These are phyloP conservation scores for Fusarium drepaniforme DNA, from an alignment of 2,329 filamentous ascomycete genomes.

Conservation along the genomic window DNA sequence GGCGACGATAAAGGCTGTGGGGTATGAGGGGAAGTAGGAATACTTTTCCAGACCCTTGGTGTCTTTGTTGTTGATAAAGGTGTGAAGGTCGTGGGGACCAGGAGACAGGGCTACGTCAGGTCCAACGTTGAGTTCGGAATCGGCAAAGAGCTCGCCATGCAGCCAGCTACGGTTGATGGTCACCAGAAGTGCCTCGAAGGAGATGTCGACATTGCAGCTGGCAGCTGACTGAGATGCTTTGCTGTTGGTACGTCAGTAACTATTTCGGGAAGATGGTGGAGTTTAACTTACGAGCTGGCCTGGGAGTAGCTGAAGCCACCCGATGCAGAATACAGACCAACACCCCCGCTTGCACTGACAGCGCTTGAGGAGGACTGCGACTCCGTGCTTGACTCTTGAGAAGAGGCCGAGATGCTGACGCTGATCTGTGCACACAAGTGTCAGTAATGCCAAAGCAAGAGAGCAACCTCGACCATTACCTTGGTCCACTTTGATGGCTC, in stretches of 20 bases:
- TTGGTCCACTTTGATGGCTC: neutral
- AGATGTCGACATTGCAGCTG: neutral
- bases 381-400: neutral
- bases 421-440: neutral
- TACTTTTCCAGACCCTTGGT: neutral
- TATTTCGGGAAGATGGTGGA: neutral
- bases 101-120: neutral
- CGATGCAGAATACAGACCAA: neutral
- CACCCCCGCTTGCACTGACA: neutral
- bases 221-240: neutral
- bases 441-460: neutral
- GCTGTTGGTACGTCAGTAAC: neutral
- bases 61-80: neutral
- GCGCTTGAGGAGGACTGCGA: neutral
- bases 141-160: neutral
- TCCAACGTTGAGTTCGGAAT: neutral
- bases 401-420: neutral
- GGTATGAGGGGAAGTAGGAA: conserved; percentile 8
- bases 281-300: neutral
- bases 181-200: neutral
- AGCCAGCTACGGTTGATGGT: neutral
- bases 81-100: neutral
- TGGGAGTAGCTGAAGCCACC: neutral
- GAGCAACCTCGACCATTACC: neutral
- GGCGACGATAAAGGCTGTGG: conserved; percentile 11